These are phyloP conservation scores for Amanita rubescens DNA, from an alignment of 768 basidiomycete genomes.

Conservation along the genomic window DNA sequence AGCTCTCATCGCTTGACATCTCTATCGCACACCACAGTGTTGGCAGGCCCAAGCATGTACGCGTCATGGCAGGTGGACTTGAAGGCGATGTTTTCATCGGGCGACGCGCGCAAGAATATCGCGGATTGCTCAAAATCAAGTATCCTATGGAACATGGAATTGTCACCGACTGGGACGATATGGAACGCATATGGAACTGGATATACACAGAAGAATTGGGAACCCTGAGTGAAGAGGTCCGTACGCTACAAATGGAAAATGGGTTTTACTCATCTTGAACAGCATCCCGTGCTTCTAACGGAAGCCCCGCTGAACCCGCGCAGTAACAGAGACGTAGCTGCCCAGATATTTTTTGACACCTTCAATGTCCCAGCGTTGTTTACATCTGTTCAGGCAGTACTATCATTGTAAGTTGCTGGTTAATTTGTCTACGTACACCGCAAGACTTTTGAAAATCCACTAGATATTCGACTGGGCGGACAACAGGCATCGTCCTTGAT, in stretches of 20 bases:
- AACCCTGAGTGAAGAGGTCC: conserved; percentile 93
- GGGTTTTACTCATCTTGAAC: conserved; percentile 13
- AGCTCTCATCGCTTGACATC: conserved; percentile 19
- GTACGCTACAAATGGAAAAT: conserved; percentile 14
- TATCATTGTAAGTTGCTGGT: conserved; percentile 68
- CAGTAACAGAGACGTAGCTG: conserved; percentile 91
- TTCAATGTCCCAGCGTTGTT: conserved; percentile 99
- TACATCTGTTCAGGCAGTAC: conserved; percentile 93
- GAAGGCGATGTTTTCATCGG: conserved; percentile 98
- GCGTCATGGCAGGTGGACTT: conserved; percentile 95
- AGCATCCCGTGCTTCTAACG: conserved; percentile 97
- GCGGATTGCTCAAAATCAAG: conserved; percentile 94
- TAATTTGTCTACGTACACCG: not conserved
- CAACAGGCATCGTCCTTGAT: conserved; percentile 98
- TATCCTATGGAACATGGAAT: conserved; percentile 99
- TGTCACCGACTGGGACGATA: conserved; percentile 99
- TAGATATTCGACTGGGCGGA: conserved; percentile 96
- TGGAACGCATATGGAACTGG: conserved; percentile 99
- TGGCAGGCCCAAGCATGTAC: conserved; percentile 93
- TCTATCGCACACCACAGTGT: conserved; percentile 45
- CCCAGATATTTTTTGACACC: conserved; percentile 99
- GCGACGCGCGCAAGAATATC: conserved; percentile 87
- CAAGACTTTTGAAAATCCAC: not conserved
- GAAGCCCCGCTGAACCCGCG: conserved; percentile 97
- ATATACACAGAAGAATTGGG: conserved; percentile 94